phyloP scores from a whole-genome alignment of 2,329 filamentous ascomycete genomes.

The Periconia sp. region DNA sequence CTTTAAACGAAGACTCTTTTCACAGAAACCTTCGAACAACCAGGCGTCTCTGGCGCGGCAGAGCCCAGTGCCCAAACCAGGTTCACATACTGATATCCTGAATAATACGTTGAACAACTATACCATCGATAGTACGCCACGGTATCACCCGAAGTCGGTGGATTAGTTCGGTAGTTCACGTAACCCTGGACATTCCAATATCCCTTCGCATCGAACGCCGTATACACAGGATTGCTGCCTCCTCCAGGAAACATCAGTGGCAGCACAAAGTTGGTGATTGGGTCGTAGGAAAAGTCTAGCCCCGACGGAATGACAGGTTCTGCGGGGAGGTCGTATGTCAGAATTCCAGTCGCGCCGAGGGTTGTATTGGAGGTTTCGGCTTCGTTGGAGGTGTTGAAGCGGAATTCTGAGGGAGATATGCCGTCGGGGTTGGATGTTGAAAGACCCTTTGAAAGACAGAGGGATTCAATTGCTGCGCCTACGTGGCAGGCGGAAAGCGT shows the following conservation, averaged over 20 bases:
- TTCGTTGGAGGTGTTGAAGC: slow-evolving; percentile 41
- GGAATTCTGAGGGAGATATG: slow-evolving; percentile 27
- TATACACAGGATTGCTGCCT: slow-evolving; percentile 18
- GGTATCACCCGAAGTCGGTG: slow-evolving; percentile 26
- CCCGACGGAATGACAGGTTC: slow-evolving; percentile 43
- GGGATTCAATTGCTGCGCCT: slow-evolving; percentile 56
- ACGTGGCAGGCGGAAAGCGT: slow-evolving; percentile 54
- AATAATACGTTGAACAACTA: slow-evolving; percentile 50
- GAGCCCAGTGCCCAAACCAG: slow-evolving; percentile 52
- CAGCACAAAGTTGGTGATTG: slow-evolving; percentile 50
- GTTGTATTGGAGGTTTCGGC: slow-evolving; percentile 20
- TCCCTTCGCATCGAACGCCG: slow-evolving; percentile 48
- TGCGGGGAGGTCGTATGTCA: slow-evolving; percentile 52
- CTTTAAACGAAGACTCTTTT: slow-evolving; percentile 36
- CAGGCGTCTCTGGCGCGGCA: slow-evolving; percentile 52
- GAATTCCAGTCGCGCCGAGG: slow-evolving; percentile 35
- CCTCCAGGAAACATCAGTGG: slow-evolving; percentile 48
- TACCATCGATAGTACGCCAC: slow-evolving; percentile 52
- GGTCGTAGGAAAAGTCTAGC: slow-evolving; percentile 44
- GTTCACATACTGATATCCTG: slow-evolving; percentile 51
- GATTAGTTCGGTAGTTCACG: slow-evolving; percentile 47
- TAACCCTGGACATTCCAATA: slow-evolving; percentile 49
- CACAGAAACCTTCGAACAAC: slow-evolving; percentile 52
- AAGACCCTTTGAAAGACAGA: slow-evolving; percentile 45
- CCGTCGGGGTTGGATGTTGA: slow-evolving; percentile 24